Base-by-base conservation (phyloP, 2,329 filamentous ascomycete genomes). In the Epichloe sibirici region DNA sequence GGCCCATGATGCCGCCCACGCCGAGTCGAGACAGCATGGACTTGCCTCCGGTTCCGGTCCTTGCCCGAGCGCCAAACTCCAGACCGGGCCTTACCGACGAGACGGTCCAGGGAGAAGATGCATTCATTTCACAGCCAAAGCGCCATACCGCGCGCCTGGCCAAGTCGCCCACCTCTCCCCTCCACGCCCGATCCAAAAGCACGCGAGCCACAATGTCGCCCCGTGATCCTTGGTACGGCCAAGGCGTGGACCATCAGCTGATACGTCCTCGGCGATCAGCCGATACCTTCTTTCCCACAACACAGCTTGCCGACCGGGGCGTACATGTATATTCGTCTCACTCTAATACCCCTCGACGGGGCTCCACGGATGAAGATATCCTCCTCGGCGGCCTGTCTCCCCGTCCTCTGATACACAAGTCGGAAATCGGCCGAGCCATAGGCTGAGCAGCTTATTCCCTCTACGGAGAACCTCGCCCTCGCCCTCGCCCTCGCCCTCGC, bases 11-110 rank as follows among this genome's bases (percentile, higher is more conserved):
- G 31, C 59, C 58, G 3, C 63, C 70, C 47, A 67, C 65, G 31
- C 57, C 63, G 31, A 61, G 66, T 55, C 71, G 71, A 58, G 66
- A 66, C 52, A 75, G 72, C 59, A 60, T 74, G 47, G 74, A 77
- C 40, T 48, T 73, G 7, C 74, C 75, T 1, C 65, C 69, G 25
- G 69, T 75, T 3, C 74, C 78, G 1, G 73, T 81, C 9, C 68
- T 81, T 31, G 79, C 80, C 12, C 71, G 74, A 47, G 81, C 81
- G 6, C 81, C 81, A 12, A 84, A 84, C 58, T 72, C 81, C n/a
- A 71, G 81, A 21, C 73, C 73, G 1, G 81, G 81, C 15, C 71
- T 85, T 5, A 84, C 81, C 2, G 81, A 84, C 56, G 78, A 83
- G 58, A 65, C 74, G 1, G 63, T 83, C 3, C 79, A 80, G 5